These are phyloP conservation scores for Stagonosporopsis vannaccii DNA, from an alignment of 2,329 filamentous ascomycete species.

Conservation along the genomic window DNA sequence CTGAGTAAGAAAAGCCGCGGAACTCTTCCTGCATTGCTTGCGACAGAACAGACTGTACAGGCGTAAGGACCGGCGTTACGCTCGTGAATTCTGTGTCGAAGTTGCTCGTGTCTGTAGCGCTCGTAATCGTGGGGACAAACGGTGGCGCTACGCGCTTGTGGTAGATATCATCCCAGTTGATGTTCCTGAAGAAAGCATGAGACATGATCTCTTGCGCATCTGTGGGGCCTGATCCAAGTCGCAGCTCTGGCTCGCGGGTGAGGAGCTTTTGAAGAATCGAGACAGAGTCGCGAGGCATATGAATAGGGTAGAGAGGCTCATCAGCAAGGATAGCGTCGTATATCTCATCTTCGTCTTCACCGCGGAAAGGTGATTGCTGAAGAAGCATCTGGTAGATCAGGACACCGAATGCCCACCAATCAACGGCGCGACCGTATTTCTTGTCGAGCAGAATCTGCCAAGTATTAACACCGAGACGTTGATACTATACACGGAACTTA, in stretches of 20 bases:
- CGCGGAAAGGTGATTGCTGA: conserved; percentile 97
- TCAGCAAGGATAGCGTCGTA: conserved; percentile 98
- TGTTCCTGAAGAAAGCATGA: conserved; percentile 96
- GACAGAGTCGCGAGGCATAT: conserved; percentile 97
- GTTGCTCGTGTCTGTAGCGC: conserved; percentile 97
- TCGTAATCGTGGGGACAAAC: conserved; percentile 89
- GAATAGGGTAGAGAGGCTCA: conserved; percentile 96
- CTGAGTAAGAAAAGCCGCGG: conserved; percentile 96
- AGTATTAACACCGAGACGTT: not conserved
- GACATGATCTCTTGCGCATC: conserved; percentile 99
- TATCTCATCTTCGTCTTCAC: conserved; percentile 98
- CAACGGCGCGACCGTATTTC: conserved; percentile 95
- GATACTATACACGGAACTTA: conserved; percentile 48
- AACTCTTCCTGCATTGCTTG: conserved; percentile 99
- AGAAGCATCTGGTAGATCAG: conserved; percentile 99
- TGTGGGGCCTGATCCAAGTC: conserved; percentile 91
- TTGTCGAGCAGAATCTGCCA: conserved; percentile 90
- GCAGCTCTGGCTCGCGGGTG: conserved; percentile 90
- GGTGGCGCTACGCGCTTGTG: conserved; percentile 90
- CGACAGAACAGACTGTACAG: conserved; percentile 94
- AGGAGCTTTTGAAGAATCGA: conserved; percentile 97
- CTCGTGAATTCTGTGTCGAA: conserved; percentile 99
- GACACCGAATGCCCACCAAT: conserved; percentile 99
- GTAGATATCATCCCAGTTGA: conserved; percentile 99
- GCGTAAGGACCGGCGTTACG: conserved; percentile 94